These are phyloP conservation scores for Cryptococcus sp. DNA, from an alignment of 1,284 basidiomycete genomes.

Conservation along the genomic window DNA sequence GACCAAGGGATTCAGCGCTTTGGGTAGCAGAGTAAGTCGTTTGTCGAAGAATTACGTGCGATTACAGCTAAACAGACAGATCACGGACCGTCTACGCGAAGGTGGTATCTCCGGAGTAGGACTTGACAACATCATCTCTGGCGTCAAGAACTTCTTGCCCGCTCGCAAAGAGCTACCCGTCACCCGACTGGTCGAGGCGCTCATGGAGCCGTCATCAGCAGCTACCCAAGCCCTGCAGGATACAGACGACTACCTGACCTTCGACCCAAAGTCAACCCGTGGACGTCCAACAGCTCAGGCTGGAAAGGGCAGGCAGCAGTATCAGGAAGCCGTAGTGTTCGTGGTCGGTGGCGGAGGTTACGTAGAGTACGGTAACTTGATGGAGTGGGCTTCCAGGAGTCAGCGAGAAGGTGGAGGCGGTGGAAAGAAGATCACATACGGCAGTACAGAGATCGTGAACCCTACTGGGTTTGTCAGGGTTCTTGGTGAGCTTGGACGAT, in stretches of 20 bases:
- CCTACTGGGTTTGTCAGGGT: slow-evolving; percentile 73
- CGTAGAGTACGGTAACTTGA: slow-evolving; percentile 93
- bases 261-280: slow-evolving; percentile 79
- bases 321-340: slow-evolving; percentile 85
- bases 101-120: slow-evolving; percentile 62
- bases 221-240: slow-evolving; percentile 89
- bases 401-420: slow-evolving; percentile 42
- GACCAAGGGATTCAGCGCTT: slow-evolving; percentile 81
- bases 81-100: slow-evolving; percentile 90
- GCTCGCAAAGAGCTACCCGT: slow-evolving; percentile 90
- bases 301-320: slow-evolving; percentile 55
- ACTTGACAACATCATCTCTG: slow-evolving; percentile 90
- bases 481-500: slow-evolving; percentile 38
- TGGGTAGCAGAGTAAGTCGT: slow-evolving; percentile 74
- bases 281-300: slow-evolving; percentile 51
- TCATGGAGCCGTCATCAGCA: slow-evolving; percentile 93
- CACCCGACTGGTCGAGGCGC: slow-evolving; percentile 86
- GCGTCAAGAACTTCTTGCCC: slow-evolving; percentile 97
- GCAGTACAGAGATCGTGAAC: slow-evolving; percentile 90
- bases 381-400: slow-evolving; percentile 77
- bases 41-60: background rate
- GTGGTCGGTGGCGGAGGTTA: slow-evolving; percentile 95
- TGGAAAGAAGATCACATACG: slow-evolving; percentile 85
- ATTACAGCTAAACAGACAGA: slow-evolving; percentile 22
- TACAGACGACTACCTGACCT: slow-evolving; percentile 92